Percentiles rank a stretch among this genome's conserved stretches.
These are phyloP conservation scores for Tolypocladium album DNA, from an alignment of 2,329 filamentous ascomycete species.

Conservation along the genomic window DNA sequence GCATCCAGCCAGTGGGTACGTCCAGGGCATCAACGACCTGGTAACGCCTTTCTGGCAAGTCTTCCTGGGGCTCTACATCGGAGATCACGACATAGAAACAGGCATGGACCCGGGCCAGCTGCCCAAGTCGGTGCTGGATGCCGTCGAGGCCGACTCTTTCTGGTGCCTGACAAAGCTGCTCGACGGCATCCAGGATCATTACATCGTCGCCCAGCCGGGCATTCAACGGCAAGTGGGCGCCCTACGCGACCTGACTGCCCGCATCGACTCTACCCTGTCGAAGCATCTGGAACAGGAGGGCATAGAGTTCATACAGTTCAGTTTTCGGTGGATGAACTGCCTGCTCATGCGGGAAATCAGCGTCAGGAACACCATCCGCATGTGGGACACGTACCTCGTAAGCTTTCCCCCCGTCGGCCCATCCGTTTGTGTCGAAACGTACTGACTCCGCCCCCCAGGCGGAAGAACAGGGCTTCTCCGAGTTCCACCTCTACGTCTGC, in stretches of 20 bases:
- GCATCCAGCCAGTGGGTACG: conserved; percentile 93
- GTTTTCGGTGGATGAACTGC: conserved; percentile 99
- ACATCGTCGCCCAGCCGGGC: conserved; percentile 93
- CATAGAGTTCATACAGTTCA: conserved; percentile 98
- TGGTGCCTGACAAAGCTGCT: conserved; percentile 97
- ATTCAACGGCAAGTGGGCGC: conserved; percentile 90
- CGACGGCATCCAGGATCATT: conserved; percentile 99
- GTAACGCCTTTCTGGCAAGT: conserved; percentile 98
- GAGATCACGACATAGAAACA: conserved; percentile 81
- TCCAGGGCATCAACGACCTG: conserved; percentile 96
- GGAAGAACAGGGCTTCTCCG: conserved; percentile 96
- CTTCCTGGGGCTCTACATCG: conserved; percentile 88
- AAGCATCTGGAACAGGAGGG: conserved; percentile 85
- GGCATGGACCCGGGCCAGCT: conserved; percentile 97
- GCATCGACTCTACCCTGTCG: conserved; percentile 75
- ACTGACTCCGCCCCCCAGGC: conserved; percentile 44
- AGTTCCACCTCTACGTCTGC: conserved; percentile 97
- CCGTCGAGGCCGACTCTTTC: conserved; percentile 94
- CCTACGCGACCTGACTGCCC: conserved; percentile 76
- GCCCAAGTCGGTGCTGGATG: conserved; percentile 81
- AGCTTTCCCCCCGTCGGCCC: conserved; percentile 16
- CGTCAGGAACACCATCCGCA: conserved; percentile 90
- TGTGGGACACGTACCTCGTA: conserved; percentile 99
- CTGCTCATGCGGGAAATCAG: conserved; percentile 95
- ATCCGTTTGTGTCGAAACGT: neutral